Percentiles rank a stretch among this genome's conserved stretches.
phyloP scores from a whole-genome alignment of 768 basidiomycete genomes.

The Pholiota molesta region DNA sequence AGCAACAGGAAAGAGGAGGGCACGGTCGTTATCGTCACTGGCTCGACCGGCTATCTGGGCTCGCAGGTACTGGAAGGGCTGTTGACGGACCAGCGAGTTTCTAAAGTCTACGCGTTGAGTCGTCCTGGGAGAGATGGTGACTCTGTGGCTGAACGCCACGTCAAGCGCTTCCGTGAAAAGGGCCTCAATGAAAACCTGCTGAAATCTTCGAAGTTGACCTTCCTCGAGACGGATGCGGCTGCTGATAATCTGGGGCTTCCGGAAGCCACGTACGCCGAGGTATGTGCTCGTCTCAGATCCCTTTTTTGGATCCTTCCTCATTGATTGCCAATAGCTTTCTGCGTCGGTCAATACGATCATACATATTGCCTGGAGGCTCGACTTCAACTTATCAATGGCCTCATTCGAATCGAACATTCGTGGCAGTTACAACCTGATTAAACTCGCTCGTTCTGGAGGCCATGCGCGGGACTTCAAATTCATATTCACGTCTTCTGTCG shows the following conservation, averaged over 20 bases:
- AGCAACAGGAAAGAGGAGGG: constrained; percentile 8
- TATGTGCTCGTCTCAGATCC: not conserved
- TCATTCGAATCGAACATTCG: constrained; percentile 54
- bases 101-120: constrained; percentile 37
- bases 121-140: constrained; percentile 17
- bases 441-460: constrained; percentile 35
- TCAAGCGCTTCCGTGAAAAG: constrained; percentile 8
- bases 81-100: constrained; percentile 24
- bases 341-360: constrained; percentile 37
- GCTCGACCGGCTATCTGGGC: constrained; percentile 39
- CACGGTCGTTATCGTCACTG: constrained; percentile 34
- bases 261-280: constrained; percentile 4
- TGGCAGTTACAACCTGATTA: constrained; percentile 49
- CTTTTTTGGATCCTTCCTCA: not conserved
- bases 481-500: constrained; percentile 45
- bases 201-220: constrained; percentile 6
- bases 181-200: constrained; percentile 8
- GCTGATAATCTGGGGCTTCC: constrained; percentile 7
- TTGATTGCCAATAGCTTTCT: constrained; percentile 28
- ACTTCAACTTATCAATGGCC: constrained; percentile 49
- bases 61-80: constrained; percentile 34
- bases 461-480: constrained; percentile 31
- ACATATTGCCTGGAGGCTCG: constrained; percentile 47
- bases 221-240: constrained; percentile 7
- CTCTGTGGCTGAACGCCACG: constrained; percentile 5